These are phyloP conservation scores for Glomus cerebriforme DNA, from an alignment of 192 early-diverging fungal species.

Conservation along the genomic window DNA sequence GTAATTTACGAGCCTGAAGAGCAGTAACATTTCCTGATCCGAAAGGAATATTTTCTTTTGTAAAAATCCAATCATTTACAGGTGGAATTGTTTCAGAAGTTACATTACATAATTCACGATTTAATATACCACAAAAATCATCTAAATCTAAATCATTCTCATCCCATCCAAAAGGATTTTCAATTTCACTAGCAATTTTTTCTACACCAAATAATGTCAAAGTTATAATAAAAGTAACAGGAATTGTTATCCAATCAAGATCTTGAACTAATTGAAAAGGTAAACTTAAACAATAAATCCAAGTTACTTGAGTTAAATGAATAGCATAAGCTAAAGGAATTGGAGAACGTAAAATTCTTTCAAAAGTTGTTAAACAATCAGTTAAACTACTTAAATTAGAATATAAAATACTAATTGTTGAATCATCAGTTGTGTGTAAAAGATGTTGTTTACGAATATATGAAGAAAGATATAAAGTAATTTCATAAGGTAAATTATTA, in stretches of 20 bases:
- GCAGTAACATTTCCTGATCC: too few relatives aligned
- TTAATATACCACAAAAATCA: conserved; percentile 49
- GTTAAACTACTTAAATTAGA: conserved; percentile 51
- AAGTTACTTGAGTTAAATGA: conserved; percentile 82
- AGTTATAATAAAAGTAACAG: conserved; percentile 65
- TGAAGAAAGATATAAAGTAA: conserved; percentile 61
- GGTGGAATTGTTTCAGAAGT: too few relatives aligned
- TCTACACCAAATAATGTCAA: conserved; percentile 85
- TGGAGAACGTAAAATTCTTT: conserved; percentile 83
- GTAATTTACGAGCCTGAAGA: too few relatives aligned
- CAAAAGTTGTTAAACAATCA: conserved; percentile 67
- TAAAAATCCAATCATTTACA: too few relatives aligned
- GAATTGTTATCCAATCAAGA: conserved; percentile 61
- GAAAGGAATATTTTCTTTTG: too few relatives aligned
- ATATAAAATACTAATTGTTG: conserved; percentile 51
- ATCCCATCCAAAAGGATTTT: conserved; percentile 89
- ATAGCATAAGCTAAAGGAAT: conserved; percentile 88
- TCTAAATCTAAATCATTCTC: conserved; percentile 71
- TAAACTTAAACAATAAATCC: conserved; percentile 71
- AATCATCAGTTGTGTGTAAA: conserved; percentile 48
- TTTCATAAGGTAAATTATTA: conserved; percentile 58
- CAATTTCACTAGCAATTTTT: conserved; percentile 83
- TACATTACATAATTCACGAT: too few relatives aligned
- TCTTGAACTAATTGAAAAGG: conserved; percentile 79
- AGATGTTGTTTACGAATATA: conserved; percentile 47